Conservation (phyloP, 805 yeast species). For the Metschnikowia cubensis region DNA sequence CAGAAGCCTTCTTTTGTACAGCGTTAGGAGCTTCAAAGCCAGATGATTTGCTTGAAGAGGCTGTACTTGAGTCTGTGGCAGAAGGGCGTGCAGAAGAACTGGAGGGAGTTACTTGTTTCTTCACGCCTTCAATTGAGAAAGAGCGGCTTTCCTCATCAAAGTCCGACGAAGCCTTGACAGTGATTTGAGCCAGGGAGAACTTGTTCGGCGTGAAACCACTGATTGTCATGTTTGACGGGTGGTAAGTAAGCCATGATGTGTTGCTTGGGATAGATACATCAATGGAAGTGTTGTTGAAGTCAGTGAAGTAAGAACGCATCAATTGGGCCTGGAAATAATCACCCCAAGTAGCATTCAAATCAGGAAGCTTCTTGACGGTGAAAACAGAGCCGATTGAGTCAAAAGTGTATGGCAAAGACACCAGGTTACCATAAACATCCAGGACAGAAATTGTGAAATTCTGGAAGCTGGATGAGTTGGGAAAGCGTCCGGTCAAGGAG, state of each 20-base stretch:
- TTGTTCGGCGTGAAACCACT: constrained; percentile 55
- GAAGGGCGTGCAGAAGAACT: constrained; percentile 27
- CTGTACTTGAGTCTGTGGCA: constrained; percentile 17
- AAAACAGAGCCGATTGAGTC: constrained; percentile 54
- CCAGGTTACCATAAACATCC: constrained; percentile 59
- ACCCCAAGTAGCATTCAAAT: constrained; percentile 67
- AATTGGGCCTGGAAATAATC: constrained; percentile 55
- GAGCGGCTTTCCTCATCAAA: constrained; percentile 30
- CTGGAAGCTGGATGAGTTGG: constrained; percentile 38
- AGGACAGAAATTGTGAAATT: constrained; percentile 52
- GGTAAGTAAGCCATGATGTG: constrained; percentile 63
- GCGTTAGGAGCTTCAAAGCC: constrained; percentile 22
- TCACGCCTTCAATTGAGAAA: constrained; percentile 53
- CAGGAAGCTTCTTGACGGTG: constrained; percentile 47
- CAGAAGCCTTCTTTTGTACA: constrained; percentile 13
- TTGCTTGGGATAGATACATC: constrained; percentile 36
- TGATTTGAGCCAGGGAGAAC: constrained; percentile 23
- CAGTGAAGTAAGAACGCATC: constrained; percentile 53
- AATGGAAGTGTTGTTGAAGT: constrained; percentile 47
- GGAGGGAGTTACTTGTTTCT: constrained; percentile 15
- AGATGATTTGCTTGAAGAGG: constrained; percentile 29
- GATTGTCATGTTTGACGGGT: constrained; percentile 58
- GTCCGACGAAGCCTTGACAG: constrained; percentile 27
- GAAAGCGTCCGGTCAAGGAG: constrained; percentile 54
- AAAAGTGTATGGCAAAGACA: constrained; percentile 54